Conservation (phyloP, 176 grass and related monocot species). For the Rhynchospora pubera region DNA sequence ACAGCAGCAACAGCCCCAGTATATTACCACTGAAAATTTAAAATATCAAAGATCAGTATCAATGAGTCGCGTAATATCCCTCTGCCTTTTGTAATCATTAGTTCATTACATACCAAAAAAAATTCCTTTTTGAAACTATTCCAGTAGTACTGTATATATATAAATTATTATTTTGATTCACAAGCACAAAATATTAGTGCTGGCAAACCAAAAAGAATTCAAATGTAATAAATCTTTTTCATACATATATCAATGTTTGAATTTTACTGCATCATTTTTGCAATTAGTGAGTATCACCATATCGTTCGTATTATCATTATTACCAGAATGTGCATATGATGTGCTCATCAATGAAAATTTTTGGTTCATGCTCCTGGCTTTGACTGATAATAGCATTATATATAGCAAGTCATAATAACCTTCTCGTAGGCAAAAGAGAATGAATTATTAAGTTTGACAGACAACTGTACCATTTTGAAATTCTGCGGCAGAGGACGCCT, state of each 20-base stretch:
- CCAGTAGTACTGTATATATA: background rate
- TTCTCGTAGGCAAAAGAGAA: background rate
- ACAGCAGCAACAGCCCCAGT: background rate
- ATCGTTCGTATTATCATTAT: background rate
- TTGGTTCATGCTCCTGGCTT: background rate
- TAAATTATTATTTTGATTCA: background rate
- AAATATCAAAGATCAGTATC: too few relatives aligned
- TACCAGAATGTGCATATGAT: background rate
- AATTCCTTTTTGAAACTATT: background rate
- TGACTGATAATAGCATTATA: background rate
- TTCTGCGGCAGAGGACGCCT: background rate
- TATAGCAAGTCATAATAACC: constrained; percentile 1
- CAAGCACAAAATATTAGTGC: too few relatives aligned
- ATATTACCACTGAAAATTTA: background rate
- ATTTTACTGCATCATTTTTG: background rate
- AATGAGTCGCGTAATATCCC: too few relatives aligned
- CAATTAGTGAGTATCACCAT: background rate
- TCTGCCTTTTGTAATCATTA: background rate
- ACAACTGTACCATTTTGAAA: background rate
- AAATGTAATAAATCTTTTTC: background rate
- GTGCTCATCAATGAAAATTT: background rate
- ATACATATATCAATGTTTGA: background rate
- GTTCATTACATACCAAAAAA: background rate
- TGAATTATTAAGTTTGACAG: background rate
- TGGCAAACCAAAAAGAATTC: too few relatives aligned